phyloP scores from a whole-genome alignment of 176 grass and related monocot genomes.

The Oryza longistaminata region DNA sequence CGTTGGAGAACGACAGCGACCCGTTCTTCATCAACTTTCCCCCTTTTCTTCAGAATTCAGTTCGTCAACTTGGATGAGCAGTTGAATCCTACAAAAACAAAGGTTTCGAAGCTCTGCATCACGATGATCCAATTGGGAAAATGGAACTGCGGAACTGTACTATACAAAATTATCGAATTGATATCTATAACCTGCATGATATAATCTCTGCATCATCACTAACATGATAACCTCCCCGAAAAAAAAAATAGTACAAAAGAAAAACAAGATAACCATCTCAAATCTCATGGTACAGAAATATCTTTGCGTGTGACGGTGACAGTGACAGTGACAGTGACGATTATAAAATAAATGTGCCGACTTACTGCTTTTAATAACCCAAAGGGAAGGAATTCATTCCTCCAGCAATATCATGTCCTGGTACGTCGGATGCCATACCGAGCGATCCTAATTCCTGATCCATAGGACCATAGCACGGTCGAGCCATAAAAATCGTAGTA shows the following conservation, averaged over 20 bases:
- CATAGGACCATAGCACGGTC: too few species aligned
- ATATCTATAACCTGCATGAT: background rate
- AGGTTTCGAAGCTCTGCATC: background rate
- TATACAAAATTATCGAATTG: conserved; percentile 14
- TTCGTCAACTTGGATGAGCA: conserved; percentile 34
- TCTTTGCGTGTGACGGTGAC: conserved; percentile 19
- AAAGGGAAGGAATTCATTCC: background rate
- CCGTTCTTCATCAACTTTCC: background rate
- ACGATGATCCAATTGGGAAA: background rate
- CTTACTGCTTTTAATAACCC: background rate
- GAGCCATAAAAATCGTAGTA: too few species aligned
- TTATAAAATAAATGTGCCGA: conserved; percentile 31
- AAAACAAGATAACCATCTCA: background rate
- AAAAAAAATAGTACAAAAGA: too few species aligned
- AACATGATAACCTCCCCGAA: background rate
- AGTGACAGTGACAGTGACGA: background rate
- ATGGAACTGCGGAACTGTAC: background rate
- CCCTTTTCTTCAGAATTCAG: background rate
- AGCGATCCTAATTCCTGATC: background rate
- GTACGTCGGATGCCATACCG: conserved; percentile 27
- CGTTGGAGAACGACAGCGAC: background rate
- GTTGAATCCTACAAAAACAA: background rate
- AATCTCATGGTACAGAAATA: background rate
- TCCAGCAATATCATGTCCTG: background rate
- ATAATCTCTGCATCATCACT: conserved; percentile 9